These are phyloP conservation scores for Bauhinia variegata DNA, from an alignment of 306 rosid species.

Conservation along the genomic window DNA sequence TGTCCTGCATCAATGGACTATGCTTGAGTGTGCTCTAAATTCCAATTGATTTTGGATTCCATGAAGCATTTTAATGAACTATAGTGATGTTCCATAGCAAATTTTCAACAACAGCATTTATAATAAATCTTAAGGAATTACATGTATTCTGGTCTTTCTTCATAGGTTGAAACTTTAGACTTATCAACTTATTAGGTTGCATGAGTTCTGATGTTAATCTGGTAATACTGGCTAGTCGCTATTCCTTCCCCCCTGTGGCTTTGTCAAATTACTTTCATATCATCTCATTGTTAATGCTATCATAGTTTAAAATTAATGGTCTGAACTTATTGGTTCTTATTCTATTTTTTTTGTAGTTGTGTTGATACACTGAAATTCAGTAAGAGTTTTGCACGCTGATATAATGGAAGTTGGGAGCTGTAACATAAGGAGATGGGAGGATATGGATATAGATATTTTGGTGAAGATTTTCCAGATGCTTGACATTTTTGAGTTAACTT, in stretches of 20 bases:
- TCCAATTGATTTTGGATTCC: no score
- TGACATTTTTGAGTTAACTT: constrained; percentile 60
- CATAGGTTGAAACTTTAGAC: no score
- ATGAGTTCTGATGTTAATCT: no score
- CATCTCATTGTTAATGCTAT: neutral
- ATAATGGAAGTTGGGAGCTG: constrained; percentile 56
- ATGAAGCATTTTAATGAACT: no score
- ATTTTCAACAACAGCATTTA: no score
- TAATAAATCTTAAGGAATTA: no score
- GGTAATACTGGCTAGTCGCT: neutral
- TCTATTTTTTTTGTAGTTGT: constrained; percentile 34
- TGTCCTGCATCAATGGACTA: no score
- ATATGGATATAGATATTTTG: constrained; percentile 65
- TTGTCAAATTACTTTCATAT: no score
- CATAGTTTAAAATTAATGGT: constrained; percentile 9
- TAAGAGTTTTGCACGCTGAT: constrained; percentile 40
- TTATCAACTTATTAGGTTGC: no score
- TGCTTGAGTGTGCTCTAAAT: no score
- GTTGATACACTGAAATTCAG: constrained; percentile 28
- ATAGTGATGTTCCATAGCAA: no score
- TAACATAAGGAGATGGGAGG: constrained; percentile 65
- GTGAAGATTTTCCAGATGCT: constrained; percentile 74
- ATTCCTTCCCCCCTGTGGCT: neutral
- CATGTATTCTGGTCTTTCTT: no score
- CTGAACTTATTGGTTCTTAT: constrained; percentile 28